Evolutionary conservation across 352 stramenopile species (phyloP).

Genomic region (Globisporangium perplexum): DNA sequence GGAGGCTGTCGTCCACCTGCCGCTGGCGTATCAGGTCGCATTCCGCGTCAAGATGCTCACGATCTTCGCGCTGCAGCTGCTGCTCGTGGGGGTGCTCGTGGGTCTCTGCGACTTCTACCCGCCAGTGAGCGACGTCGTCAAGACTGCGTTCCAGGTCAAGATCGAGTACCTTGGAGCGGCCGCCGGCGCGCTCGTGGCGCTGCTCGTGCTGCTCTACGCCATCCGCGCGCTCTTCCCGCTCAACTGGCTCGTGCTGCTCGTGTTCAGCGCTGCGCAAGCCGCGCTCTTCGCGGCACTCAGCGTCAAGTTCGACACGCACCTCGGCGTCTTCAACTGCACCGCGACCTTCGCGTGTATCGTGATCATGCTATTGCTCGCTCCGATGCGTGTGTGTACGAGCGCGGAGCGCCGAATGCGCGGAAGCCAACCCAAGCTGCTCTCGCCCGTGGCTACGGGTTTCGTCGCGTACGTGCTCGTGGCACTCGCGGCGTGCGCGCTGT

Average conservation of each 20-base stretch:
- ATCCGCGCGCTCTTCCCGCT: conserved; percentile 3
- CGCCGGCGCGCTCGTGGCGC: neutral
- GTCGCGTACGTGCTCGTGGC: conserved; percentile 24
- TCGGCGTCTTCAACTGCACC: conserved; percentile 35
- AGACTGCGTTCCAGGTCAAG: neutral
- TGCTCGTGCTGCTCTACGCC: conserved; percentile 3
- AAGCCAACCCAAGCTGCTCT: conserved; percentile 18
- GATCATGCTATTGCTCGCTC: conserved; percentile 32
- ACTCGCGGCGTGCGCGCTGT: conserved; percentile 18
- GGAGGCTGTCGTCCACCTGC: neutral
- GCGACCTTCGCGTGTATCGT: conserved; percentile 37
- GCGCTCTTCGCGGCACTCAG: conserved; percentile 34
- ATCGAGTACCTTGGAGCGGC: neutral
- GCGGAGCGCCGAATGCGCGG: neutral
- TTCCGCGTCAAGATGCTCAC: conserved; percentile 7
- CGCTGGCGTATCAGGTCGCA: neutral
- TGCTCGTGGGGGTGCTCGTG: neutral
- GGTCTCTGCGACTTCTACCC: neutral
- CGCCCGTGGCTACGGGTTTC: conserved; percentile 19
- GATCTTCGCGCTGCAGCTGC: conserved; percentile 6
- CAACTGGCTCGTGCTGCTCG: conserved; percentile 16
- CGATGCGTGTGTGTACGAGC: conserved; percentile 1
- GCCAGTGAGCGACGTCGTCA: neutral
- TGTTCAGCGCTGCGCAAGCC: conserved; percentile 32
- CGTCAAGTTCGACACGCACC: conserved; percentile 25